Base-by-base conservation (phyloP, 1,284 basidiomycete genomes). In the Ganoderma leucocontextum region DNA sequence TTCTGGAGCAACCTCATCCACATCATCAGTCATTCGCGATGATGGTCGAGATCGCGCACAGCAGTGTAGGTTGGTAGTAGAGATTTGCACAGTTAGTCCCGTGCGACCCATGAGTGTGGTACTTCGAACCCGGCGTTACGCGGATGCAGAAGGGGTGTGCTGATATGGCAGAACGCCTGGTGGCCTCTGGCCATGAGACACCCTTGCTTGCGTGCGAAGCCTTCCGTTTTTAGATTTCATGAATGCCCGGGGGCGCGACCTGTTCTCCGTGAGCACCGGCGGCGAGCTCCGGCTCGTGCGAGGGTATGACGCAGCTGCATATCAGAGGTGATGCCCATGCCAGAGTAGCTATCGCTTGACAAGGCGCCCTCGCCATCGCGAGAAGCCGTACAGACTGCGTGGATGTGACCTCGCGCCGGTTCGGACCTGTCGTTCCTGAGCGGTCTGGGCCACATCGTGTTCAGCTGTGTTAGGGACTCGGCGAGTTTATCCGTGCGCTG, bases 241-340 rank as follows among this genome's bases (percentile, higher is more conserved):
- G 47, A 49, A 49, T 49, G 47, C 9, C 22, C 12, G 22, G 22
- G 47, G 47, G 13, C 47, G 47, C 29, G 52, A 55, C 19, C 55
- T 33, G 19, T 58, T n/a, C 55, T 58, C 55, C 55, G 55, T 38
- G 38, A 58, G 35, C 15, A 9, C 55, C 55, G 55, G 35, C 55
- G 55, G 17, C 35, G 55, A n/a, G 19, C 35, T n/a, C 35, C 35
- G 35, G 35, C 55, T 58, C 55, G 55, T 58, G 55, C 36, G 8
- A 58, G 17, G 33, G 19, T 35, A 38, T 58, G 55, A 58, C 55
- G 35, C n/a, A 58, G 55, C 35, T 38, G 55, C 36, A 19, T 15
- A 4, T 35, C 52, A 55, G 52, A 33, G 25, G 29, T 55, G 33
- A 17, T 55, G 52, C 52, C 52, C 7, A 12, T 35, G 55, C 33